These are phyloP conservation scores for Hymenoscyphus linearis DNA, from an alignment of 2,329 filamentous ascomycete genomes.

Conservation along the genomic window DNA sequence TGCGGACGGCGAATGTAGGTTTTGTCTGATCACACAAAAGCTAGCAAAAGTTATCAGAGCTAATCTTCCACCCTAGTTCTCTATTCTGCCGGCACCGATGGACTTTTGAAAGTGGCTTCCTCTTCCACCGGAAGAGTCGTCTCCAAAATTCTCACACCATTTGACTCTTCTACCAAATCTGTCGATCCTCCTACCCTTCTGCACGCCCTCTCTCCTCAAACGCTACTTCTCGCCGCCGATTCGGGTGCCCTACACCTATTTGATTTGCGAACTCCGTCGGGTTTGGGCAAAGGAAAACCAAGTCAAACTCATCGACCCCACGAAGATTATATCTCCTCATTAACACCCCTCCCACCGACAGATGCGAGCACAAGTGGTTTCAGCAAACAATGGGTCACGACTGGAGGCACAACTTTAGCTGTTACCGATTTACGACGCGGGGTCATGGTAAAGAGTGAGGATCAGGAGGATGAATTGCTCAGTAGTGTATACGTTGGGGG, in stretches of 20 bases:
- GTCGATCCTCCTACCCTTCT: slow-evolving; percentile 72
- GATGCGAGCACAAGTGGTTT: slow-evolving; percentile 80
- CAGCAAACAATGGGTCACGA: slow-evolving; percentile 92
- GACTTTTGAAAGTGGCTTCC: slow-evolving; percentile 53
- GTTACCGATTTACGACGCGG: slow-evolving; percentile 85
- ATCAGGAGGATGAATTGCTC: slow-evolving; percentile 92
- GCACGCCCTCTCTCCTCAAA: slow-evolving; percentile 80
- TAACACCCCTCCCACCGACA: slow-evolving; percentile 76
- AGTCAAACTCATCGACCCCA: slow-evolving; percentile 81
- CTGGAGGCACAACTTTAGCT: slow-evolving; percentile 83
- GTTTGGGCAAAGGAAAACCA: slow-evolving; percentile 55
- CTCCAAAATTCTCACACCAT: slow-evolving; percentile 76
- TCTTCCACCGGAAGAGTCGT: slow-evolving; percentile 60
- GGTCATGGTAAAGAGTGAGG: slow-evolving; percentile 82
- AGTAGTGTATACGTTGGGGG: slow-evolving; percentile 74
- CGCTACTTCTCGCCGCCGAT: slow-evolving; percentile 83
- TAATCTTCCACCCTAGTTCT: slow-evolving; percentile 33
- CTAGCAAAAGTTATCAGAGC: background rate
- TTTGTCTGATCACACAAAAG: slow-evolving; percentile 27
- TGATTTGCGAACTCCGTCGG: slow-evolving; percentile 63
- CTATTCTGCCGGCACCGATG: slow-evolving; percentile 61
- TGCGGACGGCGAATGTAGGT: slow-evolving; percentile 65
- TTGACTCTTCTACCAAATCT: slow-evolving; percentile 34
- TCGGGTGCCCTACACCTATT: slow-evolving; percentile 83
- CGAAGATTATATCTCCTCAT: slow-evolving; percentile 85